Evolutionary conservation across 192 early-diverging fungal genomes (phyloP).

Genomic region (Backusella psychrophila): DNA sequence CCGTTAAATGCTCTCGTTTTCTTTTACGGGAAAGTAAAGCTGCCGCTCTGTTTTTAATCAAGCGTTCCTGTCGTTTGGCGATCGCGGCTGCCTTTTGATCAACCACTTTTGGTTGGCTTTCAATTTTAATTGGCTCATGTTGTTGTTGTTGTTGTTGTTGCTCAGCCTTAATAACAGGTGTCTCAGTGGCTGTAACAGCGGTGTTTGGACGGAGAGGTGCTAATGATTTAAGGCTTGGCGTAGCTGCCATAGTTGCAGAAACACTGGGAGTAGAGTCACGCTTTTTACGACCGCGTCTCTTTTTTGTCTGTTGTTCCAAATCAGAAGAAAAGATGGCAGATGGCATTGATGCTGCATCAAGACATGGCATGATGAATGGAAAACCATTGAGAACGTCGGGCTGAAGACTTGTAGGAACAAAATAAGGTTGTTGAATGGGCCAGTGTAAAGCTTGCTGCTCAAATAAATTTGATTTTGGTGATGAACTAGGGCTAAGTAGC

Average conservation of each 20-base stretch:
- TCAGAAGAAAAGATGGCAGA: slow-evolving; percentile 14
- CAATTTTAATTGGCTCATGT: not conserved
- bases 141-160: not conserved
- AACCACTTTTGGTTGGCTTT: not conserved
- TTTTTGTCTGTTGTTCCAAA: slow-evolving; percentile 10
- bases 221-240: not conserved
- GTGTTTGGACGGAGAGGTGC: not conserved
- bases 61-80: slow-evolving; percentile 78
- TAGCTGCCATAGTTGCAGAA: not conserved
- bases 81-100: slow-evolving; percentile 33
- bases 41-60: slow-evolving; percentile 92
- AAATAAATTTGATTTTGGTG: not conserved
- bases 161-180: not conserved
- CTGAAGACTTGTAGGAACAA: not conserved
- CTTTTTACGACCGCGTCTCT: slow-evolving; percentile 23
- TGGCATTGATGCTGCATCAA: not conserved
- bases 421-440: not conserved
- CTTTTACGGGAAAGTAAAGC: slow-evolving; percentile 86
- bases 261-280: not conserved
- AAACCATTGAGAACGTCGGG: not conserved
- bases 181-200: not conserved
- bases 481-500: not conserved
- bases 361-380: slow-evolving; percentile 5
- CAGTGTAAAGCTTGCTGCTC: not conserved
- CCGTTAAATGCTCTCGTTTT: slow-evolving; percentile 81